Evolutionary conservation across 495 filamentous ascomycete species (phyloP).

Genomic region (Parmelia sp.): DNA sequence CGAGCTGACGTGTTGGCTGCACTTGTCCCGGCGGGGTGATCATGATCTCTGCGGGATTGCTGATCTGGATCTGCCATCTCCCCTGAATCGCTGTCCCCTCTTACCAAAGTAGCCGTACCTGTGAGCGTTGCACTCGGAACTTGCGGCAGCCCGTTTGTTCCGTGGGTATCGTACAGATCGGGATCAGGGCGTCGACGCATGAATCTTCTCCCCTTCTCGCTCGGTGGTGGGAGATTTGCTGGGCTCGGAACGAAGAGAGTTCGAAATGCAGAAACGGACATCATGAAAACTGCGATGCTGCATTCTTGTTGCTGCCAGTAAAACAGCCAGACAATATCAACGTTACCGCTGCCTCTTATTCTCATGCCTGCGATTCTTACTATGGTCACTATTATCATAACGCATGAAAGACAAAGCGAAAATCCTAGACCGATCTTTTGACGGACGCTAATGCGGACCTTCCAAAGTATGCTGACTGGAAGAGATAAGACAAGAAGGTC

Average conservation of each 20-base stretch:
- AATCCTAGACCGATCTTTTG: slow-evolving; percentile 18
- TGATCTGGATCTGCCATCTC: neutral
- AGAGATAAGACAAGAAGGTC: slow-evolving; percentile 15
- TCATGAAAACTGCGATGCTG: slow-evolving; percentile 19
- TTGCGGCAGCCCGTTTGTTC: slow-evolving; percentile 3
- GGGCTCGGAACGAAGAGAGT: slow-evolving; percentile 11
- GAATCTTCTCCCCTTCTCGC: slow-evolving; percentile 1
- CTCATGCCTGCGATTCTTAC: slow-evolving; percentile 17
- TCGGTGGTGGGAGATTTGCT: neutral
- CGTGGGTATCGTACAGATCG: neutral
- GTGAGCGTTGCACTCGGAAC: slow-evolving; percentile 11
- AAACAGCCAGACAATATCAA: slow-evolving; percentile 16
- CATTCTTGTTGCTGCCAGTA: slow-evolving; percentile 20
- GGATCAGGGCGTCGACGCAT: neutral
- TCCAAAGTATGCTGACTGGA: slow-evolving; percentile 15
- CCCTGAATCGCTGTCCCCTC: neutral
- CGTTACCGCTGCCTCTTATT: slow-evolving; percentile 1
- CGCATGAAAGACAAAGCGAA: slow-evolving; percentile 16
- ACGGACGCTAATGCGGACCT: slow-evolving; percentile 12
- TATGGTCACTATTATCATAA: slow-evolving; percentile 16
- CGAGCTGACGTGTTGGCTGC: neutral
- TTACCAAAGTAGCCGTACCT: neutral
- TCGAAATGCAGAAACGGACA: slow-evolving; percentile 14
- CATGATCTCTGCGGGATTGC: neutral
- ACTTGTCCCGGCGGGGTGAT: neutral